phyloP scores from a whole-genome alignment of 2,329 filamentous ascomycete species.

The Alternaria brassicae region DNA sequence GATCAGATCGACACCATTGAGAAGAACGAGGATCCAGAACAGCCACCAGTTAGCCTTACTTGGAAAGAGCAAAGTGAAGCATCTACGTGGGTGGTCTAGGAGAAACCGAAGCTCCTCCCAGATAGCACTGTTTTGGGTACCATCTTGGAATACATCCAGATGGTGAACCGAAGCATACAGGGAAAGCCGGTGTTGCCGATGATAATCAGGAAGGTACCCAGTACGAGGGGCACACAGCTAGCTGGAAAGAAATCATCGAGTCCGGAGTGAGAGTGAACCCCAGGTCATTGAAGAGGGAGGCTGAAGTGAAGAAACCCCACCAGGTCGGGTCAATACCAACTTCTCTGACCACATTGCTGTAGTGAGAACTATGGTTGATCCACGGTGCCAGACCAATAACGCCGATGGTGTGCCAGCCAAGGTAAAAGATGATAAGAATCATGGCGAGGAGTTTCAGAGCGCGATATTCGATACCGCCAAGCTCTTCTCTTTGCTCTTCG shows the following conservation, averaged over 20 bases:
- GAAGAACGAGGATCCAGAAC: constrained; percentile 79
- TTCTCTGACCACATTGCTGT: constrained; percentile 65
- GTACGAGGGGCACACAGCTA: constrained; percentile 76
- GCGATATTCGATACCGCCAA: constrained; percentile 96
- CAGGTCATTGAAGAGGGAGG: constrained; percentile 92
- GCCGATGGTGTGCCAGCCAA: constrained; percentile 81
- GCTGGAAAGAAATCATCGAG: constrained; percentile 90
- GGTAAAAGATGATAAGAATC: constrained; percentile 79
- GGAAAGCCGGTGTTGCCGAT: constrained; percentile 96
- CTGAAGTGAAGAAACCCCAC: constrained; percentile 93
- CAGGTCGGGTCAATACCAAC: constrained; percentile 73
- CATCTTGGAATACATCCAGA: constrained; percentile 78
- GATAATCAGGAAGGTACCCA: constrained; percentile 86
- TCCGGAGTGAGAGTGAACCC: constrained; percentile 91
- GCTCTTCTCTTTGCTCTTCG: constrained; percentile 89
- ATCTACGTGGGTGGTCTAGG: constrained; percentile 91
- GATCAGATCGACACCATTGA: constrained; percentile 86
- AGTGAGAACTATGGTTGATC: constrained; percentile 71
- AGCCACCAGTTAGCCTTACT: constrained; percentile 94
- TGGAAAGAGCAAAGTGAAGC: constrained; percentile 94
- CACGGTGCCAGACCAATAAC: constrained; percentile 78
- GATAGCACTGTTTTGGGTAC: constrained; percentile 71
- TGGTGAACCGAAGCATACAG: constrained; percentile 90
- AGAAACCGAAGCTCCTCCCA: constrained; percentile 93
- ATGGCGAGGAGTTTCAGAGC: constrained; percentile 84